A percentile compares a stretch with the other conserved stretches of the same genome.
These are phyloP conservation scores for Nymphaea colorata DNA, from an alignment of 164 flowering plant genomes.

Conservation along the genomic window DNA sequence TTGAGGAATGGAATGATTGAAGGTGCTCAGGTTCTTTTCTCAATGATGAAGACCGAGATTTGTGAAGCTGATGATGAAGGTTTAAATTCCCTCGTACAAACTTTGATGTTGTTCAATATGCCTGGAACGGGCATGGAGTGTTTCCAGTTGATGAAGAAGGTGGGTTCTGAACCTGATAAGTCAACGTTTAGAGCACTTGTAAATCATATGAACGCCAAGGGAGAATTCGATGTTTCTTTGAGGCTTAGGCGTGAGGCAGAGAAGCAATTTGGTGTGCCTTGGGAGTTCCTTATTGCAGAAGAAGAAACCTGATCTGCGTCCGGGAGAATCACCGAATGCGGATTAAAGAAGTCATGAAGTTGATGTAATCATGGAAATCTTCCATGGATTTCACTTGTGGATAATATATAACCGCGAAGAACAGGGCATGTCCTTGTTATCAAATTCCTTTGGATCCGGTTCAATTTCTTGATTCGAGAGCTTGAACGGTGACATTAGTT, in stretches of 20 bases:
- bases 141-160: constrained; percentile 41
- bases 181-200: constrained; percentile 44
- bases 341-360: too few species aligned
- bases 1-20: constrained; percentile 41
- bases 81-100: constrained; percentile 37
- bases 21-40: constrained; percentile 25
- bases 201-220: constrained; percentile 41
- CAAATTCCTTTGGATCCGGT: too few species aligned
- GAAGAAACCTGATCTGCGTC: constrained; percentile 6
- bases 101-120: constrained; percentile 24
- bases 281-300: constrained; percentile 28
- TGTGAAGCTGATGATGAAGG: constrained; percentile 34
- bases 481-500: too few species aligned
- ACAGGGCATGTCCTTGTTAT: too few species aligned
- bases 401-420: too few species aligned
- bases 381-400: too few species aligned
- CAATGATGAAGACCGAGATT: constrained; percentile 32
- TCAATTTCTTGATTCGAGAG: too few species aligned
- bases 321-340: too few species aligned
- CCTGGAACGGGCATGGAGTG: constrained; percentile 36
- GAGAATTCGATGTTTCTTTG: constrained; percentile 26
- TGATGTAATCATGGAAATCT: too few species aligned
- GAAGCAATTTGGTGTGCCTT: constrained; percentile 33
- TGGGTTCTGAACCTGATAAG: constrained; percentile 52
- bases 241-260: constrained; percentile 37